phyloP scores from a whole-genome alignment of 192 early-diverging fungal species.

The Umbelopsis isabellina region DNA sequence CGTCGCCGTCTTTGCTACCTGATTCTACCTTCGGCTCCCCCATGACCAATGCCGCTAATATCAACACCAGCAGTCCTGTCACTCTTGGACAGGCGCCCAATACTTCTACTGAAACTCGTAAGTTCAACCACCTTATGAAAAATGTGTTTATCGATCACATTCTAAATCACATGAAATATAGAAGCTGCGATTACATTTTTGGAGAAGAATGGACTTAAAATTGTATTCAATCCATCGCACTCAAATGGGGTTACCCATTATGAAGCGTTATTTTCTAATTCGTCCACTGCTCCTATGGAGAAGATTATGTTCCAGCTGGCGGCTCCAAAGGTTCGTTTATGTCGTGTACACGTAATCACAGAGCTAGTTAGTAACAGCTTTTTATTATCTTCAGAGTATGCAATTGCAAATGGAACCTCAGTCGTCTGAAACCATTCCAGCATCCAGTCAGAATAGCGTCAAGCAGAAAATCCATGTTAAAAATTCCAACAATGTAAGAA shows the following conservation, averaged over 20 bases:
- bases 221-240: conserved; percentile 39
- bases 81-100: background rate
- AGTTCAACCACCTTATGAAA: background rate
- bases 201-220: conserved; percentile 52
- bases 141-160: background rate
- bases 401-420: conserved; percentile 51
- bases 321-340: conserved; percentile 45
- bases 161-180: background rate
- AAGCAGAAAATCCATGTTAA: conserved; percentile 44
- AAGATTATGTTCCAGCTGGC: conserved; percentile 47
- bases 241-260: conserved; percentile 29
- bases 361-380: background rate
- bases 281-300: conserved; percentile 44
- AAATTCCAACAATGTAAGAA: conserved; percentile 34
- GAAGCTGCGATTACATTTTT: conserved; percentile 7
- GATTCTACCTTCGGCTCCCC: conserved; percentile 19
- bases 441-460: conserved; percentile 40
- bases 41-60: conserved; percentile 14
- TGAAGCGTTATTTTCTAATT: conserved; percentile 52
- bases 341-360: background rate
- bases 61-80: background rate
- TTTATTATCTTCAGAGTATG: conserved; percentile 30
- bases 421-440: conserved; percentile 44
- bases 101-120: background rate
- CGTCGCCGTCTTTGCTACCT: background rate